Conservation (phyloP, 805 yeast genomes). For the Yamadazyma sp. region DNA sequence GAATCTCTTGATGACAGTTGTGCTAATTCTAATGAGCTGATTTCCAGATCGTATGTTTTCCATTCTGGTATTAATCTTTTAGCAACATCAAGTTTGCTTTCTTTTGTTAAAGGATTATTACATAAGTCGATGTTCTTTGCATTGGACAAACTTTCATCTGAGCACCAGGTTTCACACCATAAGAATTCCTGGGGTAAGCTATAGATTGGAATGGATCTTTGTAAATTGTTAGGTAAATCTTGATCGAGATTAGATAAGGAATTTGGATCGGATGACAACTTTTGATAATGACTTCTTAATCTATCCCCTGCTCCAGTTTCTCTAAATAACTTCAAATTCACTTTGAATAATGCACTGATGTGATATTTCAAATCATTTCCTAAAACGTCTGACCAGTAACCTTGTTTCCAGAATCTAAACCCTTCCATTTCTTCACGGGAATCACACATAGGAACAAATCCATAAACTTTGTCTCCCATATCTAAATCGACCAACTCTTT, state of each 20-base stretch:
- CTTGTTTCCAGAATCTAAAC: slow-evolving; percentile 87
- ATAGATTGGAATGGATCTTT: slow-evolving; percentile 59
- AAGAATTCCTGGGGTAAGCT: slow-evolving; percentile 82
- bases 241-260: slow-evolving; percentile 86
- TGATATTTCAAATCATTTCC: slow-evolving; percentile 64
- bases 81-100: slow-evolving; percentile 73
- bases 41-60: slow-evolving; percentile 60
- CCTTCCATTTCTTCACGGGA: slow-evolving; percentile 79
- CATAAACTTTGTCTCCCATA: slow-evolving; percentile 79
- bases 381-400: slow-evolving; percentile 77
- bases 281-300: slow-evolving; percentile 81
- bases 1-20: too few species aligned
- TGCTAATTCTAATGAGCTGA: not conserved
- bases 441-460: slow-evolving; percentile 84
- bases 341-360: slow-evolving; percentile 79
- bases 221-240: slow-evolving; percentile 89
- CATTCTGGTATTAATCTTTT: slow-evolving; percentile 77
- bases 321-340: slow-evolving; percentile 70
- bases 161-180: slow-evolving; percentile 95
- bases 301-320: slow-evolving; percentile 70
- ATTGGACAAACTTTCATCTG: slow-evolving; percentile 51
- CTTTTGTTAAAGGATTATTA: slow-evolving; percentile 79
- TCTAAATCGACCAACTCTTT: slow-evolving; percentile 65
- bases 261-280: slow-evolving; percentile 70
- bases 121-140: slow-evolving; percentile 85